phyloP scores from a whole-genome alignment of 1,284 basidiomycete genomes.

The Sparassis latifolia region DNA sequence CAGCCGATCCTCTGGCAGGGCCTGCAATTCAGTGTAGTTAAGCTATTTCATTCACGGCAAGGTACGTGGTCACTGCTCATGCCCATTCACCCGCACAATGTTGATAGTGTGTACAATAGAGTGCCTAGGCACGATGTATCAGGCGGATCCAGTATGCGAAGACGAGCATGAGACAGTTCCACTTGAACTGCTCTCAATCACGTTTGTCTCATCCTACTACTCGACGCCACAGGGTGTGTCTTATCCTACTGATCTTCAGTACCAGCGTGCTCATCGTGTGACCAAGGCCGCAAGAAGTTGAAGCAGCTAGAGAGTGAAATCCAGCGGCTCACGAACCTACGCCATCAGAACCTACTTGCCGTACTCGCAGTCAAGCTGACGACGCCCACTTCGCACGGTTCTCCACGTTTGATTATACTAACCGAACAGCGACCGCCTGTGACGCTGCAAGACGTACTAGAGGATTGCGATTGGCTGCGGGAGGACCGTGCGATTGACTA shows the following conservation, averaged over 20 bases:
- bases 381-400: constrained; percentile 38
- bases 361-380: constrained; percentile 60
- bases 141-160: constrained; percentile 67
- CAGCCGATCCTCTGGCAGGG: constrained; percentile 51
- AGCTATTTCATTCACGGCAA: constrained; percentile 59
- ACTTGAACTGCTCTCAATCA: constrained; percentile 59
- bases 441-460: constrained; percentile 60
- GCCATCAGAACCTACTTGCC: constrained; percentile 54
- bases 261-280: not conserved
- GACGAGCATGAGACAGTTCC: constrained; percentile 47
- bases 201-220: constrained; percentile 65
- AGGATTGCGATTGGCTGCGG: constrained; percentile 57
- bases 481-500: constrained; percentile 66
- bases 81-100: not conserved
- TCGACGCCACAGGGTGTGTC: constrained; percentile 49
- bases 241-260: not conserved
- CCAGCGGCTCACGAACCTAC: constrained; percentile 47
- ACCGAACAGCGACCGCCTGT: constrained; percentile 59
- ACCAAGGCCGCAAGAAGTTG: constrained; percentile 54
- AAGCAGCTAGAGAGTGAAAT: constrained; percentile 60
- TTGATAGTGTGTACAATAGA: constrained; percentile 30
- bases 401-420: constrained; percentile 54
- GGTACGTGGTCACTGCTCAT: constrained; percentile 34
- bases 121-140: constrained; percentile 55
- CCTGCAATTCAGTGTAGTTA: constrained; percentile 55